phyloP scores from a whole-genome alignment of 352 stramenopile species.

The Discostella stelligera region DNA sequence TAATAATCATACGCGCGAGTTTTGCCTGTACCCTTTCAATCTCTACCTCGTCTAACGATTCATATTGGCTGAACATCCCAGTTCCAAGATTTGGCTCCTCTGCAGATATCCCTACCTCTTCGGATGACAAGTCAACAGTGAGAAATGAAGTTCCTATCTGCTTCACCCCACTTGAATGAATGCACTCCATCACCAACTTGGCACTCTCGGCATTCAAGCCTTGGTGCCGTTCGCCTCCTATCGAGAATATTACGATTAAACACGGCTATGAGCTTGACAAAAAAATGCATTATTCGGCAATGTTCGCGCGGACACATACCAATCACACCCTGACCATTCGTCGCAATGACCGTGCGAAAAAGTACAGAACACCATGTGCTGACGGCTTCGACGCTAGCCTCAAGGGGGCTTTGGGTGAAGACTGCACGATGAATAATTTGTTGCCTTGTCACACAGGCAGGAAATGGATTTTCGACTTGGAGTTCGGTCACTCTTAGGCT shows the following conservation, averaged over 20 bases:
- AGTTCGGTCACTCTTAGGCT: conserved; percentile 77
- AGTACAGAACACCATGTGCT: conserved; percentile 83
- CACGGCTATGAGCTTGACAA: conserved; percentile 2
- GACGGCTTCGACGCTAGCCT: conserved; percentile 76
- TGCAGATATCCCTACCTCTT: not conserved
- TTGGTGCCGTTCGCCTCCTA: conserved; percentile 56
- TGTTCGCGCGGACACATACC: conserved; percentile 35
- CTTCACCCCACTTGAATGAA: conserved; percentile 81
- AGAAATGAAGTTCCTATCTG: conserved; percentile 78
- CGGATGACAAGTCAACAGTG: conserved; percentile 36
- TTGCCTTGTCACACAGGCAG: conserved; percentile 79
- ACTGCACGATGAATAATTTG: conserved; percentile 74
- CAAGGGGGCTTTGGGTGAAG: conserved; percentile 78
- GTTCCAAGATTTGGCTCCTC: conserved; percentile 38
- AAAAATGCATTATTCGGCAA: not conserved
- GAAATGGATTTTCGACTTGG: conserved; percentile 77
- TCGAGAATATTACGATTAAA: conserved; percentile 18
- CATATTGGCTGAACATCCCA: conserved; percentile 49
- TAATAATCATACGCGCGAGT: conserved; percentile 76
- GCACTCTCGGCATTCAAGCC: conserved; percentile 74
- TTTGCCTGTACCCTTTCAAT: conserved; percentile 72
- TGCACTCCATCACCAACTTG: conserved; percentile 81
- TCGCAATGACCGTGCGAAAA: conserved; percentile 80
- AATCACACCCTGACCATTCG: conserved; percentile 72
- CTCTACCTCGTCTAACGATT: conserved; percentile 70